Percentiles rank a stretch among this genome's conserved stretches.
phyloP scores from a whole-genome alignment of 768 basidiomycete genomes.

The Boletus subparvulus region DNA sequence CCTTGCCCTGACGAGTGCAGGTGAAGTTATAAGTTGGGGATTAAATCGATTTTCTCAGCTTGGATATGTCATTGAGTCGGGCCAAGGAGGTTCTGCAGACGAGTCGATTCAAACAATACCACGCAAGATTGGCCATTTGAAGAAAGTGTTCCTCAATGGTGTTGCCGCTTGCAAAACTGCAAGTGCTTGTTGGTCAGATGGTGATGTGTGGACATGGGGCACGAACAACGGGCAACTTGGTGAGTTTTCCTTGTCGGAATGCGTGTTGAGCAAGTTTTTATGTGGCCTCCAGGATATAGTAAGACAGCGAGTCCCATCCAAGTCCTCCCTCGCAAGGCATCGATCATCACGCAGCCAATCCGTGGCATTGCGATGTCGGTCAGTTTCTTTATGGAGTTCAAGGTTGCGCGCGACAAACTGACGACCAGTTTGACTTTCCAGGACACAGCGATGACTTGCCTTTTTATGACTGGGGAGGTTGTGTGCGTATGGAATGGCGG shows the following conservation, averaged over 20 bases:
- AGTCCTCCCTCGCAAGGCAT: conserved; percentile 74
- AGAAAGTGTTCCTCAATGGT: conserved; percentile 76
- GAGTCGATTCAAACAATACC: conserved; percentile 78
- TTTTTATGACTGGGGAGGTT: conserved; percentile 79
- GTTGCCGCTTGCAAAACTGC: conserved; percentile 85
- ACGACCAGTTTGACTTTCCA: conserved; percentile 27
- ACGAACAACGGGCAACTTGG: conserved; percentile 92
- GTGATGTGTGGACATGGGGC: conserved; percentile 84
- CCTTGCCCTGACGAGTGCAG: conserved; percentile 72
- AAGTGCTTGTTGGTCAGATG: conserved; percentile 84
- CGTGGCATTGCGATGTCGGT: conserved; percentile 74
- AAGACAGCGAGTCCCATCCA: conserved; percentile 73
- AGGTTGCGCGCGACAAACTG: neutral
- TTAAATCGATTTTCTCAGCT: conserved; percentile 86
- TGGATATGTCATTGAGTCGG: conserved; percentile 75
- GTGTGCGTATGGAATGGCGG: conserved; percentile 79
- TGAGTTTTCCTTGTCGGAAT: conserved; percentile 25
- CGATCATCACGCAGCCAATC: conserved; percentile 70
- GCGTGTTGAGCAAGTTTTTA: neutral
- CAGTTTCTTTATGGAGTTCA: conserved; percentile 25
- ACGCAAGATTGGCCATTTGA: conserved; percentile 72
- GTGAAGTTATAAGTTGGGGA: conserved; percentile 91
- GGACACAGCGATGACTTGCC: conserved; percentile 83
- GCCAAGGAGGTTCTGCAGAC: conserved; percentile 47
- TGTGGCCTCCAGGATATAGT: conserved; percentile 60